These are phyloP conservation scores for Tremella mesenterica DNA, from an alignment of 768 basidiomycete genomes.

Conservation along the genomic window DNA sequence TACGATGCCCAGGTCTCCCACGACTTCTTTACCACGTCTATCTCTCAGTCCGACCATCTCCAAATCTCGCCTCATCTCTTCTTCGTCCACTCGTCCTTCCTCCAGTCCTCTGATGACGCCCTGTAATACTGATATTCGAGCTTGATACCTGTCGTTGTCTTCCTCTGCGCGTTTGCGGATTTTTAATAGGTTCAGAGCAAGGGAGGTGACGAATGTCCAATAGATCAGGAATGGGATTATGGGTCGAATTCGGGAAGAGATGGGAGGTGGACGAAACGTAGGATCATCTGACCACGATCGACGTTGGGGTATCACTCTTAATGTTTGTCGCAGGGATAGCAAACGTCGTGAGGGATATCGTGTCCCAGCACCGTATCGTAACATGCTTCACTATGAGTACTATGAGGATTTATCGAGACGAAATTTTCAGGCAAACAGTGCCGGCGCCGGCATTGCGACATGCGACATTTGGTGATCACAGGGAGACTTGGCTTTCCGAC, in stretches of 20 bases:
- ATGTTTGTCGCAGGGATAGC: background rate
- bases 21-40: conserved; percentile 17
- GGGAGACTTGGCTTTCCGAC: too few relatives aligned
- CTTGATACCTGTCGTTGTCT: conserved; percentile 18
- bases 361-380: too few relatives aligned
- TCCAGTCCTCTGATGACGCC: conserved; percentile 21
- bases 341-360: too few relatives aligned
- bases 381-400: too few relatives aligned
- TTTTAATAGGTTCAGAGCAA: conserved; percentile 33
- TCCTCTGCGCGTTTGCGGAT: conserved; percentile 25
- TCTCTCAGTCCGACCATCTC: conserved; percentile 45
- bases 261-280: conserved; percentile 21
- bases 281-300: background rate
- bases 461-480: too few relatives aligned
- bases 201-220: conserved; percentile 39
- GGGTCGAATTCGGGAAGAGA: conserved; percentile 33
- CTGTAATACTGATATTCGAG: conserved; percentile 40
- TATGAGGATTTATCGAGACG: too few relatives aligned
- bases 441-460: too few relatives aligned
- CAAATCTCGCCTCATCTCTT: conserved; percentile 38
- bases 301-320: background rate
- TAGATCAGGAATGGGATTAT: conserved; percentile 41
- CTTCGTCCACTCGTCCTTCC: conserved; percentile 16
- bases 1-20: conserved; percentile 14
- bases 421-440: too few relatives aligned